Evolutionary conservation across 371 early-diverging fungal genomes (phyloP).

Genomic region (Capillidium heterosporum): DNA sequence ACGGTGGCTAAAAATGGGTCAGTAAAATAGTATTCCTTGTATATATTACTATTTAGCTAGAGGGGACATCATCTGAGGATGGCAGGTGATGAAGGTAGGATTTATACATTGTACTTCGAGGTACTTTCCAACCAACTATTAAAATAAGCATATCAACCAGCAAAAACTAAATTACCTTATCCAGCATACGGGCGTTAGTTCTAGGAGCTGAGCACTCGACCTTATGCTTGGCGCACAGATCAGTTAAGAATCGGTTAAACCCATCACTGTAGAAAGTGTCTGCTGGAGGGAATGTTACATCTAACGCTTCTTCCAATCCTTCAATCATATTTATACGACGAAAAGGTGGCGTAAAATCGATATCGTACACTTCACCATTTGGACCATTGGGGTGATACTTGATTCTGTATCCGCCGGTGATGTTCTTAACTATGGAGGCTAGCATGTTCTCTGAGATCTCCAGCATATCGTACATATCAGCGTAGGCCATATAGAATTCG

Average conservation of each 20-base stretch:
- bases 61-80: conserved; percentile 98
- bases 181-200: conserved; percentile 89
- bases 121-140: conserved; percentile 86
- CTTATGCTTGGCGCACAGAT: conserved; percentile 79
- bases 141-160: too few relatives aligned
- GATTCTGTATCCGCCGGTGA: conserved; percentile 54
- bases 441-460: conserved; percentile 88
- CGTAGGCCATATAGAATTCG: conserved; percentile 99
- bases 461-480: conserved; percentile 95
- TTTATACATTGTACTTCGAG: conserved; percentile 88
- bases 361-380: conserved; percentile 53
- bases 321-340: conserved; percentile 86
- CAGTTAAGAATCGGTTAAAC: conserved; percentile 72
- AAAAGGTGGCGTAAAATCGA: conserved; percentile 97
- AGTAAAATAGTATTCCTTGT: not conserved
- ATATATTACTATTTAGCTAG: conserved; percentile 62
- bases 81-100: conserved; percentile 96
- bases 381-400: conserved; percentile 40
- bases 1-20: conserved; percentile 47
- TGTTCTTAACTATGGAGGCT: conserved; percentile 71
- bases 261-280: conserved; percentile 20
- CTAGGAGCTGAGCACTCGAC: conserved; percentile 91
- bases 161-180: conserved; percentile 24
- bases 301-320: conserved; percentile 79
- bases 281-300: conserved; percentile 67